phyloP scores from a whole-genome alignment of 768 basidiomycete species.

The Agaricus bisporus region DNA sequence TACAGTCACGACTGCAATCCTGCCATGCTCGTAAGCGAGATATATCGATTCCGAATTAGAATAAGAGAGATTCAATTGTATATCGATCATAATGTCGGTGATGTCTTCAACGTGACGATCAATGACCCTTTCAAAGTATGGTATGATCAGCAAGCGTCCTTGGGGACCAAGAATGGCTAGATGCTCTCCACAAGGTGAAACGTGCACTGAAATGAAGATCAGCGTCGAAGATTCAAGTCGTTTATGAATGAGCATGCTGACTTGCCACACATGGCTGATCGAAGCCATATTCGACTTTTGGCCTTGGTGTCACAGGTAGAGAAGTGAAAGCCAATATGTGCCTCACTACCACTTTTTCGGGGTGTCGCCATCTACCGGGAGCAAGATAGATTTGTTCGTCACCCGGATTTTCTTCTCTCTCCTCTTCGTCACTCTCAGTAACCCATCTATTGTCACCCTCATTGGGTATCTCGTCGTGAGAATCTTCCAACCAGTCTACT shows the following conservation, averaged over 20 bases:
- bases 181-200: constrained; percentile 44
- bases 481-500: neutral
- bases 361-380: neutral
- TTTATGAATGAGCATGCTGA: neutral
- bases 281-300: too few species aligned
- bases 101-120: constrained; percentile 16
- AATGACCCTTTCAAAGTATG: constrained; percentile 34
- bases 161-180: constrained; percentile 32
- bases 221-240: neutral
- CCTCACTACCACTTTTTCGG: neutral
- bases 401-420: neutral
- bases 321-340: neutral
- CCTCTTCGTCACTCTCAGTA: neutral
- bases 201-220: constrained; percentile 27
- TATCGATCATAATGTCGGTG: constrained; percentile 29
- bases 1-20: constrained; percentile 45
- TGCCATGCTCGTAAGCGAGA: constrained; percentile 37
- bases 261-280: neutral
- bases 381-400: neutral
- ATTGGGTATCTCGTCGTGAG: neutral
- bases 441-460: neutral
- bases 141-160: constrained; percentile 36
- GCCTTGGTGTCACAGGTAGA: too few species aligned
- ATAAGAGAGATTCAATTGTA: constrained; percentile 29
- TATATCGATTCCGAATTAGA: constrained; percentile 33